A percentile compares a stretch with the other conserved stretches of the same genome.
Evolutionary conservation across 192 early-diverging fungal genomes (phyloP).

Genomic region (Podila epigama): DNA sequence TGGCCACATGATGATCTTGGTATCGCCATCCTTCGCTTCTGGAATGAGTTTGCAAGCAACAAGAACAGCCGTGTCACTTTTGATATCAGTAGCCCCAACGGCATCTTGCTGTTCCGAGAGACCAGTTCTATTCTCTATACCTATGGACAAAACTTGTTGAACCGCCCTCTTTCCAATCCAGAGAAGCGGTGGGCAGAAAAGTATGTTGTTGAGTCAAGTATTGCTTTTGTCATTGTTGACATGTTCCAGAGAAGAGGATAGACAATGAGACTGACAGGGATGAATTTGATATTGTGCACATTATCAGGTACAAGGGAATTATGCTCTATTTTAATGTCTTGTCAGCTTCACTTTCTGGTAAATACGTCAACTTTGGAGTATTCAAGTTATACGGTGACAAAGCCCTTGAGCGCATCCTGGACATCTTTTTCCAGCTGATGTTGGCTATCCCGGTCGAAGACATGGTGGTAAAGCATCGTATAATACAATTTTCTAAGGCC

Average conservation of each 20-base stretch:
- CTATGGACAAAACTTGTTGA: constrained; percentile 37
- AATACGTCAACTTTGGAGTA: constrained; percentile 93
- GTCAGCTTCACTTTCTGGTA: constrained; percentile 72
- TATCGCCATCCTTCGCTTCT: constrained; percentile 78
- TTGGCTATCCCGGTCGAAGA: constrained; percentile 76
- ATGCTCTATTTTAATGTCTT: constrained; percentile 78
- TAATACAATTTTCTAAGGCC: neutral
- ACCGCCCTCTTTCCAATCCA: constrained; percentile 24
- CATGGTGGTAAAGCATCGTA: constrained; percentile 62
- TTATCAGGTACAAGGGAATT: constrained; percentile 76
- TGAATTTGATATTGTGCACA: neutral
- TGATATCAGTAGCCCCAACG: constrained; percentile 86
- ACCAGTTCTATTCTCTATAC: constrained; percentile 58
- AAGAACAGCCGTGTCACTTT: constrained; percentile 80
- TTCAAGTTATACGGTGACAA: constrained; percentile 87
- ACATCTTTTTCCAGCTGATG: constrained; percentile 72
- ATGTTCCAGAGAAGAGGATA: too few relatives aligned
- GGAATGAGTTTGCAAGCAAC: constrained; percentile 85
- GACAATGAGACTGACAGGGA: too few relatives aligned
- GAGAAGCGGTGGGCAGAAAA: constrained; percentile 35
- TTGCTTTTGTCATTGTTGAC: neutral
- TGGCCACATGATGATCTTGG: constrained; percentile 69
- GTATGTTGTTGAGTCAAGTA: too few relatives aligned
- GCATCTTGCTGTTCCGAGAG: constrained; percentile 90
- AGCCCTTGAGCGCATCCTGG: constrained; percentile 72